These are phyloP conservation scores for Lactarius akahatsu DNA, from an alignment of 768 basidiomycete genomes.

Conservation along the genomic window DNA sequence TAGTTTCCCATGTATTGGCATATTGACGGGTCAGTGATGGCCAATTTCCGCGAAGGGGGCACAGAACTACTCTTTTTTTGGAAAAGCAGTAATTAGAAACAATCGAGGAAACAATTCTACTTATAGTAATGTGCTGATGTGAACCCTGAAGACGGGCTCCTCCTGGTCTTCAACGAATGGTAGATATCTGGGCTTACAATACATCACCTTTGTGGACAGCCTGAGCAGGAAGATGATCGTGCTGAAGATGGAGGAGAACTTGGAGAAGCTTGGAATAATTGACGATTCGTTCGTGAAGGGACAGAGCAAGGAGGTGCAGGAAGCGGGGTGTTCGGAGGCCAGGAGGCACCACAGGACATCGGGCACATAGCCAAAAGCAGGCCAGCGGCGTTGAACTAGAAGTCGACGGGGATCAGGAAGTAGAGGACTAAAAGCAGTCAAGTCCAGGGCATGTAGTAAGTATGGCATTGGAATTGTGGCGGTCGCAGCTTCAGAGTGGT, in stretches of 20 bases:
- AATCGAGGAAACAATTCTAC: too few relatives aligned
- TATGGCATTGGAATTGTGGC: neutral
- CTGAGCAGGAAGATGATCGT: slow-evolving; percentile 68
- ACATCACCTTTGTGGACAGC: slow-evolving; percentile 92
- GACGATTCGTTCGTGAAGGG: slow-evolving; percentile 45
- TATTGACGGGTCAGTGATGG: too few relatives aligned
- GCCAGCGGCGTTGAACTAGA: slow-evolving; percentile 43
- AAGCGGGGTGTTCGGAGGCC: slow-evolving; percentile 58
- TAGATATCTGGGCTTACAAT: slow-evolving; percentile 71
- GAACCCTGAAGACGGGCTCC: too few relatives aligned
- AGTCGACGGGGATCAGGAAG: slow-evolving; percentile 35
- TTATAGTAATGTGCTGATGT: too few relatives aligned
- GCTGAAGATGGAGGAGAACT: slow-evolving; percentile 59
- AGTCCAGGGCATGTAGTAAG: neutral
- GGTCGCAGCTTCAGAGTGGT: neutral
- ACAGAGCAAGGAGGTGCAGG: slow-evolving; percentile 41
- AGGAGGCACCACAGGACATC: slow-evolving; percentile 66
- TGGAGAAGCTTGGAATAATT: slow-evolving; percentile 48
- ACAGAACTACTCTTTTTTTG: too few relatives aligned
- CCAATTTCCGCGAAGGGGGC: too few relatives aligned
- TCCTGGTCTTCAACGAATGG: too few relatives aligned
- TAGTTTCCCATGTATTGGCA: too few relatives aligned
- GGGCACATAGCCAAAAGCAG: slow-evolving; percentile 76
- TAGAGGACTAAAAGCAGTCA: neutral
- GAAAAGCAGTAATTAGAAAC: too few relatives aligned